Evolutionary conservation across 2,329 filamentous ascomycete genomes (phyloP).

Genomic region (Fusarium acutatum): DNA sequence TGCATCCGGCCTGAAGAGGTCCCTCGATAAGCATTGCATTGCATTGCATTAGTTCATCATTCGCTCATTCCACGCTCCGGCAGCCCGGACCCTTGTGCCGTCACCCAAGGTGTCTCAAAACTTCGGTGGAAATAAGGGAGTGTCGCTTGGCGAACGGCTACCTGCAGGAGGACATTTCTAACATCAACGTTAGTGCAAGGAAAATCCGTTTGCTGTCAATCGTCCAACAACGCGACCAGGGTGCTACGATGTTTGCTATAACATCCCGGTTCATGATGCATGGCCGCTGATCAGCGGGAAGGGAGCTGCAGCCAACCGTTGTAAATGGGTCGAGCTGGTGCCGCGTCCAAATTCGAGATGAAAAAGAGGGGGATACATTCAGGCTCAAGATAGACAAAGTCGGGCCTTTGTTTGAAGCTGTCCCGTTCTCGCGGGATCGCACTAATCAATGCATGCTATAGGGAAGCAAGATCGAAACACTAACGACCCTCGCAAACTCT

Average conservation of each 20-base stretch:
- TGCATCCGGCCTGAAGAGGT: not conserved
- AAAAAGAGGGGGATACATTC: not conserved
- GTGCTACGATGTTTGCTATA: conserved; percentile 15
- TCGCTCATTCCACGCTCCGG: conserved; percentile 16
- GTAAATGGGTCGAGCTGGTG: not conserved
- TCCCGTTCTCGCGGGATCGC: not conserved
- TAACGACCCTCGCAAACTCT: not conserved
- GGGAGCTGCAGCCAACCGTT: conserved; percentile 17
- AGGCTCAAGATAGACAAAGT: not conserved
- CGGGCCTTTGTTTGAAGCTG: not conserved
- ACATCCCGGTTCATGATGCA: conserved; percentile 20
- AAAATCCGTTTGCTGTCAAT: conserved; percentile 1
- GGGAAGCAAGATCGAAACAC: not conserved
- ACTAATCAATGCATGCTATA: not conserved
- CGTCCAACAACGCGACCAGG: conserved; percentile 1
- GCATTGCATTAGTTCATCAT: conserved; percentile 24
- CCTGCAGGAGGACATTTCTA: conserved; percentile 8
- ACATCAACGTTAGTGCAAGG: not conserved
- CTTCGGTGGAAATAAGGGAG: not conserved
- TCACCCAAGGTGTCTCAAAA: conserved; percentile 1
- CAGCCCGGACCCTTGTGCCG: conserved; percentile 21
- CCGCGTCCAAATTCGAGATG: not conserved
- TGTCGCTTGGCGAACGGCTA: conserved; percentile 1
- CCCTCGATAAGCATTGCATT: conserved; percentile 29
- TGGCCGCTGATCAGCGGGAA: conserved; percentile 19